Conservation (phyloP, 164 flowering plant species). For the Stephania cephalantha region DNA sequence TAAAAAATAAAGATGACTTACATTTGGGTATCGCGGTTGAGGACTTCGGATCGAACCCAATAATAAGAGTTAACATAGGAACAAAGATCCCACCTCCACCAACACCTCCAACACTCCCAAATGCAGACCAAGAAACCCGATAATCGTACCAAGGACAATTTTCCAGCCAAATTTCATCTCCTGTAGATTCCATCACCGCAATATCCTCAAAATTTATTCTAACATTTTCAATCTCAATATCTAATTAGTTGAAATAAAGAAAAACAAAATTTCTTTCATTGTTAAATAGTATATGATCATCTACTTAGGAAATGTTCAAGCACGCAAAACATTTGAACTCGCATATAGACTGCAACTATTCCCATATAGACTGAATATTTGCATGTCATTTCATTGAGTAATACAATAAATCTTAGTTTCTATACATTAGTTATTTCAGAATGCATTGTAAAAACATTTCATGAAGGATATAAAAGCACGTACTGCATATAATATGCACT, state of each 20-base stretch:
- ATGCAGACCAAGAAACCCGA: constrained; percentile 95
- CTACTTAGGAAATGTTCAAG: neutral
- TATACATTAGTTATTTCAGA: no score
- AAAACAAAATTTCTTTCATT: no score
- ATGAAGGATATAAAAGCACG: no score
- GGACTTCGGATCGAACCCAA: constrained; percentile 94
- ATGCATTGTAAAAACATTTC: no score
- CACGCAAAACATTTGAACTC: neutral
- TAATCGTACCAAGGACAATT: constrained; percentile 58
- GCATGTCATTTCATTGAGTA: no score
- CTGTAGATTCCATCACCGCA: constrained; percentile 30
- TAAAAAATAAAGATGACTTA: neutral
- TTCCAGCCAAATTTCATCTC: constrained; percentile 76
- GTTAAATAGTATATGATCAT: neutral
- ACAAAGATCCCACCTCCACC: constrained; percentile 99
- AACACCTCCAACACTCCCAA: constrained; percentile 99
- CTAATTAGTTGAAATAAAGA: no score
- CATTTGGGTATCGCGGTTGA: constrained; percentile 96
- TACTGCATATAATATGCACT: no score
- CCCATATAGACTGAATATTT: no score
- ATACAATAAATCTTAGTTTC: no score
- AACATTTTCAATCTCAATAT: no score
- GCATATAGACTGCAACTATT: neutral
- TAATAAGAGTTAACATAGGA: constrained; percentile 15
- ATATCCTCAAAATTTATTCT: neutral